Conservation (phyloP, 2,329 filamentous ascomycete genomes). For the Zelopaecilomyces penicillatus region DNA sequence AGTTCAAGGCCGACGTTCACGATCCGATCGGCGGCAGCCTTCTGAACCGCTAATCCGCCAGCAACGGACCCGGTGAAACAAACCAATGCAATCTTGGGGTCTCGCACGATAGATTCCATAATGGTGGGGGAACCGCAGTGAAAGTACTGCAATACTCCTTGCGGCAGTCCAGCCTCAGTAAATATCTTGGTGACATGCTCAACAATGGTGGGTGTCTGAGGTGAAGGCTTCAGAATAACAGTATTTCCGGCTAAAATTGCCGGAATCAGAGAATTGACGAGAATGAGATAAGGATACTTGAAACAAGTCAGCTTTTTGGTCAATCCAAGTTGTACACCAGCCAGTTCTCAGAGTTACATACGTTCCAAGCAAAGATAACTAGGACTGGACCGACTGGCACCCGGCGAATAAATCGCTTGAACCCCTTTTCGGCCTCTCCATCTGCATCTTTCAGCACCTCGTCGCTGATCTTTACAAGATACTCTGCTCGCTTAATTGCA, state of each 20-base stretch:
- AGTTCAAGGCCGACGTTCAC: constrained; percentile 84
- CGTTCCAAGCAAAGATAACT: constrained; percentile 93
- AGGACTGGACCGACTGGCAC: constrained; percentile 80
- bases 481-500: constrained; percentile 76
- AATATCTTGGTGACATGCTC: constrained; percentile 77
- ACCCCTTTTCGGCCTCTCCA: constrained; percentile 77
- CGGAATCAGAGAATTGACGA: constrained; percentile 86
- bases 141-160: constrained; percentile 83
- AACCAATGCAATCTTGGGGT: constrained; percentile 68
- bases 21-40: constrained; percentile 73
- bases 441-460: constrained; percentile 72
- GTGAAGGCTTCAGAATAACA: constrained; percentile 89
- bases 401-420: constrained; percentile 84
- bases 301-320: constrained; percentile 4
- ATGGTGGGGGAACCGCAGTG: constrained; percentile 73
- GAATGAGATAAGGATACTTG: constrained; percentile 88
- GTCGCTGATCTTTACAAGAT: constrained; percentile 74
- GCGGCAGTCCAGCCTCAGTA: constrained; percentile 67
- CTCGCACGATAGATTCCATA: constrained; percentile 70
- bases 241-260: constrained; percentile 86
- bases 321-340: neutral
- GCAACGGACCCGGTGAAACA: constrained; percentile 94
- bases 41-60: constrained; percentile 77
- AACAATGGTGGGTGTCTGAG: constrained; percentile 85
- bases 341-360: constrained; percentile 35